Evolutionary conservation across 164 flowering plant species (phyloP).

Genomic region (Tinospora cordifolia): DNA sequence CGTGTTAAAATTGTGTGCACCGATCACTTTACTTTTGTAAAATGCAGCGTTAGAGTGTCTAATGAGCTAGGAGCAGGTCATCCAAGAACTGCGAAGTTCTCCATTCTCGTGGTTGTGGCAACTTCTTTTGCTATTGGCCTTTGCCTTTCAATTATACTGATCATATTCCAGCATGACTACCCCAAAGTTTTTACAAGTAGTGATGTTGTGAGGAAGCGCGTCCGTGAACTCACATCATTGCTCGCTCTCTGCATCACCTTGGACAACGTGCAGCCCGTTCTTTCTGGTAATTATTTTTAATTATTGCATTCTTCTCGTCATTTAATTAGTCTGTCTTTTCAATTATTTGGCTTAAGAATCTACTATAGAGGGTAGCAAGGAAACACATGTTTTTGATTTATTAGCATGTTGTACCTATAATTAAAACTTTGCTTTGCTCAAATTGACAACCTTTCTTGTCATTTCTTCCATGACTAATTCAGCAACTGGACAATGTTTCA

Average conservation of each 20-base stretch:
- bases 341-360: no score
- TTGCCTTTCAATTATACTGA: conserved; percentile 23
- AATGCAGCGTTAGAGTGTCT: conserved; percentile 59
- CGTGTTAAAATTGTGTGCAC: no score
- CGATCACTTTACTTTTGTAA: neutral
- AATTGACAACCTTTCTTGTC: no score
- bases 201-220: conserved; percentile 25
- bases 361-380: neutral
- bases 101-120: conserved; percentile 40
- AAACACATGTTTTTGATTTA: neutral
- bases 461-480: no score
- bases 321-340: neutral
- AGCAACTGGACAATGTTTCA: no score
- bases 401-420: no score
- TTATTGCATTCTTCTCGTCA: neutral
- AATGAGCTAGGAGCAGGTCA: conserved; percentile 66
- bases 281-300: conserved; percentile 42
- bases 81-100: conserved; percentile 54
- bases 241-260: conserved; percentile 36
- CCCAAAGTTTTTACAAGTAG: conserved; percentile 38
- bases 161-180: conserved; percentile 22
- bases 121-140: conserved; percentile 36
- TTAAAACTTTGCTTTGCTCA: no score
- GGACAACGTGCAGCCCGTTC: conserved; percentile 49
- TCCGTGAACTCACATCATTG: conserved; percentile 37